Evolutionary conservation across 2,329 filamentous ascomycete species (phyloP).

Genomic region (Xylaria sp.): DNA sequence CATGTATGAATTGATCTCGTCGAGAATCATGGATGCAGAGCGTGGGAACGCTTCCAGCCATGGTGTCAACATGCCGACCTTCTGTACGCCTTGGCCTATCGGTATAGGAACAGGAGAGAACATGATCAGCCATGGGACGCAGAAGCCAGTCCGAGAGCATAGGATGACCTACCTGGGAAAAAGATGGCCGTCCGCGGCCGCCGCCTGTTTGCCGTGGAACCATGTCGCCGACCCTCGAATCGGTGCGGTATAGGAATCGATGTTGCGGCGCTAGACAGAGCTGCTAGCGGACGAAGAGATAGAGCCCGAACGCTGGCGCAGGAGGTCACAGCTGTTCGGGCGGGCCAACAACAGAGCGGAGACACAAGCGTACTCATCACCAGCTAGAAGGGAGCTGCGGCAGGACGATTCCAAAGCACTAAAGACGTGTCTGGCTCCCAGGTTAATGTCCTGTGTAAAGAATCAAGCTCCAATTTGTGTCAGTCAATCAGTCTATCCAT

Average conservation of each 20-base stretch:
- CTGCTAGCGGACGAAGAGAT: constrained; percentile 6
- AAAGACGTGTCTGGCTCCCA: constrained; percentile 13
- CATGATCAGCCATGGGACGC: constrained; percentile 17
- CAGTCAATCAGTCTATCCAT: background rate
- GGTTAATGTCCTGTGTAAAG: background rate
- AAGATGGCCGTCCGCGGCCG: constrained; percentile 63
- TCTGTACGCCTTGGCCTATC: constrained; percentile 84
- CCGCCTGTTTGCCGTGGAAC: constrained; percentile 39
- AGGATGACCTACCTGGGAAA: constrained; percentile 56
- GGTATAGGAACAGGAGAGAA: background rate
- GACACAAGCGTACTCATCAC: constrained; percentile 39
- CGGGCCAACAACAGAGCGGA: constrained; percentile 33
- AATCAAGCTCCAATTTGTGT: background rate
- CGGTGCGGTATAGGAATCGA: constrained; percentile 29
- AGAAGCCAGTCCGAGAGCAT: background rate
- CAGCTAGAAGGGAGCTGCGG: constrained; percentile 38
- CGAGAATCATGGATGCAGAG: constrained; percentile 76
- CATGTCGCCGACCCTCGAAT: constrained; percentile 32
- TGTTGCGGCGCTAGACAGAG: constrained; percentile 10
- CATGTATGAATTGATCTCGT: constrained; percentile 83
- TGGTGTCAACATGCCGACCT: constrained; percentile 83
- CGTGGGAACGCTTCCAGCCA: constrained; percentile 87
- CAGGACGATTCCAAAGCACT: constrained; percentile 31
- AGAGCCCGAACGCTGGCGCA: constrained; percentile 21
- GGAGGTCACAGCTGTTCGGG: constrained; percentile 28